Evolutionary conservation across 768 basidiomycete species (phyloP).

Genomic region (Agrocybe chaxingu): DNA sequence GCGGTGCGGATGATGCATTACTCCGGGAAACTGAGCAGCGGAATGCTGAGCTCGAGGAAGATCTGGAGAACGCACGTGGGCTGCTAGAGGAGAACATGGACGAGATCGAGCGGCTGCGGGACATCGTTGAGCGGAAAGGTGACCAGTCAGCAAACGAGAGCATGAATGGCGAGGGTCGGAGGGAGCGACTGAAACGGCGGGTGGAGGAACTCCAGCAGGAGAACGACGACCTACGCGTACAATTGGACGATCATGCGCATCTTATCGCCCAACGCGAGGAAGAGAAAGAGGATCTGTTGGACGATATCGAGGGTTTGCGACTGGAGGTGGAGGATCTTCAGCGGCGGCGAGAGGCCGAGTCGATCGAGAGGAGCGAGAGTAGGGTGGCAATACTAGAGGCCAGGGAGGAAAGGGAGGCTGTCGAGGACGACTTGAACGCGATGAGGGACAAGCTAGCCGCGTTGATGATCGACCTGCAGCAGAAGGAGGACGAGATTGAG

Average conservation of each 20-base stretch:
- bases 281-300: constrained; percentile 67
- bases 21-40: constrained; percentile 56
- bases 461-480: constrained; percentile 76
- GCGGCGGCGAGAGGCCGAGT: constrained; percentile 58
- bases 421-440: constrained; percentile 76
- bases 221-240: constrained; percentile 57
- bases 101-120: constrained; percentile 72
- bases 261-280: constrained; percentile 58
- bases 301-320: constrained; percentile 60
- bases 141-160: constrained; percentile 35
- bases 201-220: constrained; percentile 59
- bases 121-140: constrained; percentile 59
- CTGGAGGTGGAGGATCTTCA: constrained; percentile 68
- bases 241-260: constrained; percentile 57
- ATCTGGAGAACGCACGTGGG: constrained; percentile 66
- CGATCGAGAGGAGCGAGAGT: constrained; percentile 68
- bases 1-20: constrained; percentile 44
- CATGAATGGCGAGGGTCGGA: constrained; percentile 35
- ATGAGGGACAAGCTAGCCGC: constrained; percentile 77
- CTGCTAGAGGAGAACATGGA: constrained; percentile 80
- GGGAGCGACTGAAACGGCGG: constrained; percentile 43
- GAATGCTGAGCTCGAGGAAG: constrained; percentile 69
- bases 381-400: constrained; percentile 70
- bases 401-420: constrained; percentile 69
- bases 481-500: constrained; percentile 85